phyloP scores from a whole-genome alignment of 805 yeast species.

The Candida suzukii region DNA sequence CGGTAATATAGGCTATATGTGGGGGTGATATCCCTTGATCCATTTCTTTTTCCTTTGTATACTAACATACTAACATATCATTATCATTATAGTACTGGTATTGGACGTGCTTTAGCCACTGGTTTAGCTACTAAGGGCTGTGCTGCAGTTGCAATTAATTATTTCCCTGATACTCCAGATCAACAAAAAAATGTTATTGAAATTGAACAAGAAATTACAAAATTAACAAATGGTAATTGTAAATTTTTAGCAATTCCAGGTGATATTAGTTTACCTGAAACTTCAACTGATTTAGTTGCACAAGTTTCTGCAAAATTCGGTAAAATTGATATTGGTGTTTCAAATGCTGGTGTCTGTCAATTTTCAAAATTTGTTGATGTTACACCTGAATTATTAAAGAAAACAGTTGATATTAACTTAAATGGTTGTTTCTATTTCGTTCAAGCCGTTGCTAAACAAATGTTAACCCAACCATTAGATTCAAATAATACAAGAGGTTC shows the following conservation, averaged over 20 bases:
- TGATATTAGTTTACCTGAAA: conserved; percentile 35
- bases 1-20: no score
- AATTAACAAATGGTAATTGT: conserved; percentile 4
- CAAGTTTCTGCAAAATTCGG: conserved; percentile 31
- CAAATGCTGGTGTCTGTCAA: conserved; percentile 41
- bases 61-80: not conserved
- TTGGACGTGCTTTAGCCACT: conserved; percentile 36
- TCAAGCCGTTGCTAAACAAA: conserved; percentile 39
- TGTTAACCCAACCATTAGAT: conserved; percentile 26
- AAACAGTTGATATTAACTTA: conserved; percentile 32
- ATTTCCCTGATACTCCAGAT: conserved; percentile 15
- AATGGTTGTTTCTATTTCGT: conserved; percentile 38
- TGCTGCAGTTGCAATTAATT: conserved; percentile 29
- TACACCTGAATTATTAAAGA: conserved; percentile 27
- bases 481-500: conserved; percentile 35
- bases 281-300: conserved; percentile 24
- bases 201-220: conserved; percentile 19
- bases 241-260: conserved; percentile 32
- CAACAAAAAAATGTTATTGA: conserved; percentile 17
- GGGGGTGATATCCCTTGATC: no score
- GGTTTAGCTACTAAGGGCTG: conserved; percentile 37
- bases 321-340: conserved; percentile 32
- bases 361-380: conserved; percentile 35
- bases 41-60: no score
- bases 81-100: conserved; percentile 28